phyloP scores from a whole-genome alignment of 306 rosid genomes.

The Acmispon strigosus region DNA sequence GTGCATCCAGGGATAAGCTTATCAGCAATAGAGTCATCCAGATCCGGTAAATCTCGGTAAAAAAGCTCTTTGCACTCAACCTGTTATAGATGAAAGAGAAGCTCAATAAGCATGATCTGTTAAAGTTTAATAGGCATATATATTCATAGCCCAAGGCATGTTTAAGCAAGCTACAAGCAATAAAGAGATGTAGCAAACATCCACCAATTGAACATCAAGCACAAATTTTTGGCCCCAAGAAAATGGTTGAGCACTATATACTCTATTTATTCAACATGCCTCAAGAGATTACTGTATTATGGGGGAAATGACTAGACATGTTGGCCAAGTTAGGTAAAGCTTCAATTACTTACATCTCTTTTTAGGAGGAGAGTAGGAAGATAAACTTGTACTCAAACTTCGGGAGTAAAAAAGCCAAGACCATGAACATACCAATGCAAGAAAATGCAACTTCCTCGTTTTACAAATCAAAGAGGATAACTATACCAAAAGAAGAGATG shows the following conservation, averaged over 20 bases:
- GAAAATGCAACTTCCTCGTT: background rate
- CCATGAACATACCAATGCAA: background rate
- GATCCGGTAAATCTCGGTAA: constrained; percentile 80
- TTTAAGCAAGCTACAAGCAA: background rate
- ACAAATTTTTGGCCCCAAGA: background rate
- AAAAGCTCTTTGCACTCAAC: constrained; percentile 93
- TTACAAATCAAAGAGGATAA: background rate
- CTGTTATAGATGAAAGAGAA: constrained; percentile 35
- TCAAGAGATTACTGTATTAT: background rate
- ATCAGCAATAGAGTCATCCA: constrained; percentile 81
- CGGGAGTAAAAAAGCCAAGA: background rate
- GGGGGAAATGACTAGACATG: background rate
- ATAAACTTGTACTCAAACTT: background rate
- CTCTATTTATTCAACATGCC: background rate
- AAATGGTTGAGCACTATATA: background rate
- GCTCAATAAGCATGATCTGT: background rate
- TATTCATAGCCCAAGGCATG: background rate
- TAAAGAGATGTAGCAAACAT: background rate
- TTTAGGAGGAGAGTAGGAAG: background rate
- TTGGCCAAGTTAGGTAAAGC: background rate
- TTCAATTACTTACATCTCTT: background rate
- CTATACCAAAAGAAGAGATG: background rate
- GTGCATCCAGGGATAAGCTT: constrained; percentile 78
- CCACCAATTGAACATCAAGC: background rate
- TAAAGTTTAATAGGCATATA: background rate